Conservation (phyloP, 1,284 basidiomycete genomes). For the Rhodotorula mucilaginosa region DNA sequence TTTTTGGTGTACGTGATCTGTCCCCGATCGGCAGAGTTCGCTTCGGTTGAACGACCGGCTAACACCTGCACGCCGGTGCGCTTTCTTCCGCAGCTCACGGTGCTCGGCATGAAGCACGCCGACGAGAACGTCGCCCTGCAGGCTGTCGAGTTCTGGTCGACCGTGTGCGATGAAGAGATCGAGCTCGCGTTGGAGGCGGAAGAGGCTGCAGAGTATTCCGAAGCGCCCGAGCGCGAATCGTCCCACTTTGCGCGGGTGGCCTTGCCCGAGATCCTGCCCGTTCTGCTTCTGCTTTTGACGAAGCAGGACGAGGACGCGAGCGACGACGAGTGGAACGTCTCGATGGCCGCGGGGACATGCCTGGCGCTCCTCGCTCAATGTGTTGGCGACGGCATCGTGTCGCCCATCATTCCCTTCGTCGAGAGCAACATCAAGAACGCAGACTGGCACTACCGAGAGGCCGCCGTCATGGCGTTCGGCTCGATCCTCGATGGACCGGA, state of each 20-base stretch:
- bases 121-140: slow-evolving; percentile 92
- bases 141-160: slow-evolving; percentile 99
- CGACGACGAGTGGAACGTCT: slow-evolving; percentile 98
- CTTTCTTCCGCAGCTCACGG: slow-evolving; percentile 66
- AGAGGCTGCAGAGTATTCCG: slow-evolving; percentile 88
- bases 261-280: slow-evolving; percentile 88
- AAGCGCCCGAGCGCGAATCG: slow-evolving; percentile 74
- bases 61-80: neutral
- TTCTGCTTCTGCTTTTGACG: slow-evolving; percentile 82
- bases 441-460: slow-evolving; percentile 95
- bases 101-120: slow-evolving; percentile 94
- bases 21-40: neutral
- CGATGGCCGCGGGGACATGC: slow-evolving; percentile 97
- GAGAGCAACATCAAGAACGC: slow-evolving; percentile 85
- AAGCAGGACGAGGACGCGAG: slow-evolving; percentile 96
- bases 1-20: slow-evolving; percentile 76
- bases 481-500: slow-evolving; percentile 96
- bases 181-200: slow-evolving; percentile 88
- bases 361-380: slow-evolving; percentile 83
- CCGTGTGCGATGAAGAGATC: slow-evolving; percentile 96
- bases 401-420: slow-evolving; percentile 94
- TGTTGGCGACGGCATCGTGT: slow-evolving; percentile 86
- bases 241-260: slow-evolving; percentile 93
- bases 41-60: too few relatives aligned
- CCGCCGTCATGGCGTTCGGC: slow-evolving; percentile 97